Evolutionary conservation across 768 basidiomycete genomes (phyloP).

Genomic region (Scleroderma bovista): DNA sequence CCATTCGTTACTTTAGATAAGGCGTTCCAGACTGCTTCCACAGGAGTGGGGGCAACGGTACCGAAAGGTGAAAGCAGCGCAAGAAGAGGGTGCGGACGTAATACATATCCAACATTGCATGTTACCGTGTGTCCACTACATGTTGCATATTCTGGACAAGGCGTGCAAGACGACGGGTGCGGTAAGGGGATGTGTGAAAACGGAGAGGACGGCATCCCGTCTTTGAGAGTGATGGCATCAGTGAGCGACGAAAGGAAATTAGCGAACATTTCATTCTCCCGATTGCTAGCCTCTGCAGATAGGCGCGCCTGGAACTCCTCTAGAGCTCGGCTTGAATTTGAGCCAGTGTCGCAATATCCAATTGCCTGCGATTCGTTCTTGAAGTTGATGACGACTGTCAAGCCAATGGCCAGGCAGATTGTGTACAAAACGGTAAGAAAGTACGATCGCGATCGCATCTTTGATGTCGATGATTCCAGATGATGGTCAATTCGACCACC

Average conservation of each 20-base stretch:
- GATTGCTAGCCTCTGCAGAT: conserved; percentile 50
- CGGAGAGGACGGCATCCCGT: conserved; percentile 45
- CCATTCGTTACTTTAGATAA: conserved; percentile 54
- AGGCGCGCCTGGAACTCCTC: conserved; percentile 42
- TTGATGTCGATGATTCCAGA: conserved; percentile 8
- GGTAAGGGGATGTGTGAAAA: conserved; percentile 50
- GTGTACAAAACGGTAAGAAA: conserved; percentile 41
- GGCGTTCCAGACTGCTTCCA: conserved; percentile 41
- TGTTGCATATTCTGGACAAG: conserved; percentile 64
- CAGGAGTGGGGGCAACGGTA: conserved; percentile 33
- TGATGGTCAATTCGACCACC: conserved; percentile 18
- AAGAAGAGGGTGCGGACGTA: conserved; percentile 57
- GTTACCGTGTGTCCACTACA: conserved; percentile 52
- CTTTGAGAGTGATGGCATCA: conserved; percentile 22
- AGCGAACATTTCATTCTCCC: conserved; percentile 46
- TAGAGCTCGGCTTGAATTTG: conserved; percentile 51
- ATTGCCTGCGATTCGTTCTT: conserved; percentile 65
- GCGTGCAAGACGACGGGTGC: conserved; percentile 60
- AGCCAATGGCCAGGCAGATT: conserved; percentile 30
- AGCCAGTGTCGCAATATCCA: conserved; percentile 71
- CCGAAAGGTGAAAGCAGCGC: conserved; percentile 37
- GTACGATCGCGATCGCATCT: conserved; percentile 18
- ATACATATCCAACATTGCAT: conserved; percentile 65
- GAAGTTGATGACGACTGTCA: conserved; percentile 40
- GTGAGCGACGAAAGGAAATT: conserved; percentile 27